phyloP scores from a whole-genome alignment of 805 yeast species.

The Pichia manshurica region DNA sequence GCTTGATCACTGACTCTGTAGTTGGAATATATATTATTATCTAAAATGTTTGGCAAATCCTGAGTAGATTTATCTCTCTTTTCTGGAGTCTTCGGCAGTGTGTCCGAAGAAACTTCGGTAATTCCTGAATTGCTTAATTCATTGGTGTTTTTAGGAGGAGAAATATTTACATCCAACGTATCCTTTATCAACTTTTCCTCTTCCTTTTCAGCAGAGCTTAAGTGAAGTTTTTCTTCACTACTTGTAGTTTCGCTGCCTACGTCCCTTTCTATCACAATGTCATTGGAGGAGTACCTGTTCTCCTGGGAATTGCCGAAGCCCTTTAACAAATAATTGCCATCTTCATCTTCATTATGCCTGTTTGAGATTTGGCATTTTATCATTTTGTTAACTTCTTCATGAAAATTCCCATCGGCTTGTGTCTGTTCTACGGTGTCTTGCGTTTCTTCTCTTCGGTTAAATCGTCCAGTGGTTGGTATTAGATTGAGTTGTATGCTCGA shows the following conservation, averaged over 20 bases:
- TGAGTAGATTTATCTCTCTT: too few species aligned
- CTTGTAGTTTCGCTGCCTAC: neutral
- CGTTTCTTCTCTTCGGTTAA: neutral
- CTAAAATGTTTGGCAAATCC: too few species aligned
- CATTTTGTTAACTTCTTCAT: constrained; percentile 20
- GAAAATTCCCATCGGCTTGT: constrained; percentile 20
- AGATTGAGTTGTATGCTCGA: constrained; percentile 24
- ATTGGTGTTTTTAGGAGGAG: too few species aligned
- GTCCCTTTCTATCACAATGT: neutral
- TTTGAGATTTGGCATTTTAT: constrained; percentile 12
- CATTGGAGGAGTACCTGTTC: neutral
- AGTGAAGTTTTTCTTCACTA: neutral
- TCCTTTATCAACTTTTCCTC: neutral
- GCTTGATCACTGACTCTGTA: too few species aligned
- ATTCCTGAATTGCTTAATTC: too few species aligned
- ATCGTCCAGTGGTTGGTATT: constrained; percentile 9
- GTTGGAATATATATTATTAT: too few species aligned
- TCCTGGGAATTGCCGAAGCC: neutral
- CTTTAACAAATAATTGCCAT: neutral
- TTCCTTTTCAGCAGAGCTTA: neutral
- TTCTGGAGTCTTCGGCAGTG: too few species aligned
- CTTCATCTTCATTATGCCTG: constrained; percentile 6
- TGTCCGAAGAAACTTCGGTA: too few species aligned
- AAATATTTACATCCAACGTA: too few species aligned
- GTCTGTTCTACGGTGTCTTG: constrained; percentile 12